These are phyloP conservation scores for Verruconis gallopava DNA, from an alignment of 2,329 filamentous ascomycete species.

Conservation along the genomic window DNA sequence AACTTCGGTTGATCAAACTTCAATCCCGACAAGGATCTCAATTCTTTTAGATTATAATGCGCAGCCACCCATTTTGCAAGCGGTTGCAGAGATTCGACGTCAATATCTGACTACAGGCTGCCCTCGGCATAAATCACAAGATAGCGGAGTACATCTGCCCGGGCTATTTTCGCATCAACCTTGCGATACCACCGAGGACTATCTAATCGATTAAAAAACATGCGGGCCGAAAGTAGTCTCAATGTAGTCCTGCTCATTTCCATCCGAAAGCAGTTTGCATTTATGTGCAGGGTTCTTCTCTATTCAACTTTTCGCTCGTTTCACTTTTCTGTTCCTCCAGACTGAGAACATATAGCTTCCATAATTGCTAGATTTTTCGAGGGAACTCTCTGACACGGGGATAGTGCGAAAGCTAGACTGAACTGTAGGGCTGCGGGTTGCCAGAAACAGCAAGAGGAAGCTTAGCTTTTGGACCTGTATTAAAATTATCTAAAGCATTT, in stretches of 20 bases:
- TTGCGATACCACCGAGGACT: constrained; percentile 49
- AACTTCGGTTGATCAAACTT: constrained; percentile 60
- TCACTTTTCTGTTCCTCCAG: constrained; percentile 53
- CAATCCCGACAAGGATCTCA: constrained; percentile 57
- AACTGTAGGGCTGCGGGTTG: not conserved
- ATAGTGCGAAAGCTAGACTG: not conserved
- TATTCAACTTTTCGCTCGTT: constrained; percentile 51
- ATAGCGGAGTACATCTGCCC: constrained; percentile 53
- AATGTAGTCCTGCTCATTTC: constrained; percentile 54
- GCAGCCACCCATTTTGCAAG: constrained; percentile 49
- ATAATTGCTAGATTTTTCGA: constrained; percentile 64
- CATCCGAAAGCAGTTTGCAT: constrained; percentile 58
- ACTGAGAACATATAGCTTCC: constrained; percentile 55
- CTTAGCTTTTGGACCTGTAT: not conserved
- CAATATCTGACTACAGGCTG: constrained; percentile 47
- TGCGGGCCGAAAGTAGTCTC: constrained; percentile 53
- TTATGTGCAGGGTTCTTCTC: constrained; percentile 52
- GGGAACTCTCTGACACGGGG: constrained; percentile 31
- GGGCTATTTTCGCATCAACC: constrained; percentile 51
- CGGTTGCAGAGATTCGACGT: constrained; percentile 42
- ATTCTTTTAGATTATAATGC: constrained; percentile 48
- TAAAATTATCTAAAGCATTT: not conserved
- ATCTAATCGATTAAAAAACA: constrained; percentile 53
- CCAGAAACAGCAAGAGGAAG: not conserved
- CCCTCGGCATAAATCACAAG: constrained; percentile 56